Percentiles rank a stretch among this genome's conserved stretches.
phyloP scores from a whole-genome alignment of 164 flowering plant species.

The Magnolia officinalis region DNA sequence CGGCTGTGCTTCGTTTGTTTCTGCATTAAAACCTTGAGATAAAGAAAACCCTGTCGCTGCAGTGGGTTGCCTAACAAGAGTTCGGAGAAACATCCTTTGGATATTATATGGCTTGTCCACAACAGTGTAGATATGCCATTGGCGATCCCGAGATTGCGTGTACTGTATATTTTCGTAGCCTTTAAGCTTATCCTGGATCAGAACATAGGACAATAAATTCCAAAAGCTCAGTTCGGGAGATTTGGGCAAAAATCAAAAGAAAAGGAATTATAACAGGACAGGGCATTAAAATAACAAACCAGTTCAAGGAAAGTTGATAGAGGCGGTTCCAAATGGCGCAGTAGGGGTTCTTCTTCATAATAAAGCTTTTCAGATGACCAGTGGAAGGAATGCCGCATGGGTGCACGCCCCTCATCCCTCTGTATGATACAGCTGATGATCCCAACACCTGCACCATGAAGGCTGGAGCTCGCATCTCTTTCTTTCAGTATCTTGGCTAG shows the following conservation, averaged over 20 bases:
- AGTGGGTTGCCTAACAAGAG: conserved; percentile 82
- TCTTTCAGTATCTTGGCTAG: conserved; percentile 90
- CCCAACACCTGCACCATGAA: conserved; percentile 71
- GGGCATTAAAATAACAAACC: conserved; percentile 42
- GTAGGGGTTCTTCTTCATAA: conserved; percentile 84
- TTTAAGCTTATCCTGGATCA: conserved; percentile 88
- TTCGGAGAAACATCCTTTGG: conserved; percentile 89
- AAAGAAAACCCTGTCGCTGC: conserved; percentile 47
- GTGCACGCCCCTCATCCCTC: conserved; percentile 97
- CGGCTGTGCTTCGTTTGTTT: conserved; percentile 23
- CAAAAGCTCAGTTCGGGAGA: conserved; percentile 5
- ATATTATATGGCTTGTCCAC: conserved; percentile 56
- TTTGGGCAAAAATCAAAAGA: background rate
- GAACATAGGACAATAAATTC: conserved; percentile 11
- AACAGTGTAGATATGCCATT: conserved; percentile 95
- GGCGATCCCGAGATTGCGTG: conserved; percentile 94
- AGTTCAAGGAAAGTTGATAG: conserved; percentile 93
- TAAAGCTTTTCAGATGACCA: conserved; percentile 77
- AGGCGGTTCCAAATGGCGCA: conserved; percentile 98
- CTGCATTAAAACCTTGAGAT: conserved; percentile 43
- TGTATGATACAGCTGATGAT: conserved; percentile 97
- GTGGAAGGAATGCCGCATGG: conserved; percentile 96
- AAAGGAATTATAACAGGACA: background rate
- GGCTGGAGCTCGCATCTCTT: conserved; percentile 63
- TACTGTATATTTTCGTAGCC: conserved; percentile 69